Evolutionary conservation across 257 asterid genomes (phyloP), one percentile per base, ranked within the genome.

Genomic region (Avicennia marina): DNA sequence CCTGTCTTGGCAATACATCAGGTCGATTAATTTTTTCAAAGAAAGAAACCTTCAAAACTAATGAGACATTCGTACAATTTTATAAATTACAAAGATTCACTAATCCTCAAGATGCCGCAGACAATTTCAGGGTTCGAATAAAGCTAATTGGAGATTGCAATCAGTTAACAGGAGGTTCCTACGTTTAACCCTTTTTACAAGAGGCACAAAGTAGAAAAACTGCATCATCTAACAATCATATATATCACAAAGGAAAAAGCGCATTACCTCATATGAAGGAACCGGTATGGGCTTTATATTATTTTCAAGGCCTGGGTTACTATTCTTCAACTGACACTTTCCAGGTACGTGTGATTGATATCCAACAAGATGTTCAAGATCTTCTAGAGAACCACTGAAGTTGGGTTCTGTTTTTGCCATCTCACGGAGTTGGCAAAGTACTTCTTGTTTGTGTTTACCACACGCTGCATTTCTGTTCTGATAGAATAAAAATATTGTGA

Each of bases 381-480:
- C 88, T 53, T 54, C 79, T 33, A 78, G 73, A 27, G 65, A 80
- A 51, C 72, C 83, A 57, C 33, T 56, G 59, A 72, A 67, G 74
- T 71, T 67, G 19, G 95, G 89, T 66, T 86, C 96, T 48, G 65
- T 56, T 62, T 73, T 81, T 0, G 87, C 86, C 83, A 87, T 61
- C 65, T 77, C 81, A 3, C 83, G 94, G 27, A 93, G 90, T 67
- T 93, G 99, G 72, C 36, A 1, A 48, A 89, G 79, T 52, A 93
- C 80, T 42, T 89, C 97, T 64, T 77, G 94, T 66, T 84, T 93
- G 75, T 89, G 74, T 68, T 75, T 77, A 18, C 99, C 99, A 67
- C 95, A 93, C 0, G 75, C 67, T 9, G 91, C 84, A 77, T 93
- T 89, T 36, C 99, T 93, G 55, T 93, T 93, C 99, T 93, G 74